These are phyloP conservation scores for Talaromyces trachyspermus DNA, from an alignment of 495 filamentous ascomycete genomes.

Conservation along the genomic window DNA sequence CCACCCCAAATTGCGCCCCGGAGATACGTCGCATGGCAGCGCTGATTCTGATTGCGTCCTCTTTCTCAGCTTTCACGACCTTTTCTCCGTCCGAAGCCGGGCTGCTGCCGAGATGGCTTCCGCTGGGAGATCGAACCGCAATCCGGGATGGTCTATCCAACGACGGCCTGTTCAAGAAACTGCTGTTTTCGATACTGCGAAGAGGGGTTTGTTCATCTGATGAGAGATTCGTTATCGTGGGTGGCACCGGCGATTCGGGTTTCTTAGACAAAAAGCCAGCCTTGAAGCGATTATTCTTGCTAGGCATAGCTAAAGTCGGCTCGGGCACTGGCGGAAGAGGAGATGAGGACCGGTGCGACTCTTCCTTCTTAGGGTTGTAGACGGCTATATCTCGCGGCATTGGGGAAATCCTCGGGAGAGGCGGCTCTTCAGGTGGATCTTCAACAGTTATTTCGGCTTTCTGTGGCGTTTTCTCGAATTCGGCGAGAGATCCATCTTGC, in stretches of 20 bases:
- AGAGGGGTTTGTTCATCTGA: constrained; percentile 60
- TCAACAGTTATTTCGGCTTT: constrained; percentile 48
- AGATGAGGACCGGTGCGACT: constrained; percentile 25
- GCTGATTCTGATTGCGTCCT: constrained; percentile 53
- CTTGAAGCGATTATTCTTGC: constrained; percentile 77
- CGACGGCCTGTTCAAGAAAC: constrained; percentile 48
- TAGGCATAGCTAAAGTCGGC: constrained; percentile 28
- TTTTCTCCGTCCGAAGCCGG: constrained; percentile 33
- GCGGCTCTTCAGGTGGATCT: constrained; percentile 39
- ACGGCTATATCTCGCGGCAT: constrained; percentile 36
- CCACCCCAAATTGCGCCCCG: constrained; percentile 23
- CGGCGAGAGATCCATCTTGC: constrained; percentile 72
- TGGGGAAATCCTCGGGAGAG: constrained; percentile 30
- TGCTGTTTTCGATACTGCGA: constrained; percentile 55
- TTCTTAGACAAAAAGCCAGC: constrained; percentile 83
- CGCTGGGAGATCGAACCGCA: constrained; percentile 39
- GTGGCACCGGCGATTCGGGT: constrained; percentile 54
- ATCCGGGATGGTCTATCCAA: constrained; percentile 41
- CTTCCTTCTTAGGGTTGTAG: neutral
- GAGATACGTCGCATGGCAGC: constrained; percentile 56
- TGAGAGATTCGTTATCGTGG: constrained; percentile 51
- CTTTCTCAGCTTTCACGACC: constrained; percentile 43
- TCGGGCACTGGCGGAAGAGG: constrained; percentile 26
- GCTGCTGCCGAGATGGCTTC: constrained; percentile 38
- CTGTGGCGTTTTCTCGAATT: constrained; percentile 82